phyloP scores from a whole-genome alignment of 116 monocot genomes.

The Iris pallida region DNA sequence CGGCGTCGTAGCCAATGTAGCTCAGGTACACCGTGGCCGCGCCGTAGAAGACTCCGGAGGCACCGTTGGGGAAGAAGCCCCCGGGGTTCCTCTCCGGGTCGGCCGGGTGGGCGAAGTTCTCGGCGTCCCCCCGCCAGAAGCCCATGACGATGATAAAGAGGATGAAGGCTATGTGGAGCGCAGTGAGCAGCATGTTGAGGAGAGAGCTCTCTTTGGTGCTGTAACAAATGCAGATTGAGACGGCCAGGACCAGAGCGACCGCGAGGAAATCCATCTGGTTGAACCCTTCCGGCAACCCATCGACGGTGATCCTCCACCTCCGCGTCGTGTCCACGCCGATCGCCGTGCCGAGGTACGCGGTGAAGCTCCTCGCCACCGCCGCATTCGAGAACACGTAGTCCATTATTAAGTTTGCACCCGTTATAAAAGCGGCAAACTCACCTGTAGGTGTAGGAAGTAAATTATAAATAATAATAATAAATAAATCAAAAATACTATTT shows the following conservation, averaged over 20 bases:
- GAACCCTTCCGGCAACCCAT: conserved; percentile 73
- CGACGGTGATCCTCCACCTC: conserved; percentile 67
- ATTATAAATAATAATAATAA: no score
- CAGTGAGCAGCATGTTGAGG: conserved; percentile 75
- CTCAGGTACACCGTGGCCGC: conserved; percentile 85
- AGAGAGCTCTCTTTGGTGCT: conserved; percentile 86
- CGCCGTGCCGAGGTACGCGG: conserved; percentile 78
- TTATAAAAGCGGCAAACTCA: conserved; percentile 85
- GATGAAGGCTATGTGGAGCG: conserved; percentile 65
- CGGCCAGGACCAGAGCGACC: conserved; percentile 46
- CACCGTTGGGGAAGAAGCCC: conserved; percentile 70
- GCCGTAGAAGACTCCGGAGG: conserved; percentile 67
- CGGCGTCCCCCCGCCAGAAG: conserved; percentile 55
- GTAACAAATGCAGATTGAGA: conserved; percentile 83
- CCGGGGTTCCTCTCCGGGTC: conserved; percentile 35
- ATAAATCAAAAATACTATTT: no score
- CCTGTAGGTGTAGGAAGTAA: no score
- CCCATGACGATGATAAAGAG: conserved; percentile 77
- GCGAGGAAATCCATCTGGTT: conserved; percentile 85
- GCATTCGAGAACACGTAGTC: conserved; percentile 99
- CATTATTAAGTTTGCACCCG: conserved; percentile 92
- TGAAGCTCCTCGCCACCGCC: conserved; percentile 88
- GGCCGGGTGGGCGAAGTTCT: conserved; percentile 50
- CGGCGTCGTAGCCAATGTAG: conserved; percentile 97
- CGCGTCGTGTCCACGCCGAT: conserved; percentile 51